Evolutionary conservation across 345 rosid genomes (phyloP), one percentile per base, ranked within the genome.

Genomic region (sweet orange (Citrus sinensis)): DNA sequence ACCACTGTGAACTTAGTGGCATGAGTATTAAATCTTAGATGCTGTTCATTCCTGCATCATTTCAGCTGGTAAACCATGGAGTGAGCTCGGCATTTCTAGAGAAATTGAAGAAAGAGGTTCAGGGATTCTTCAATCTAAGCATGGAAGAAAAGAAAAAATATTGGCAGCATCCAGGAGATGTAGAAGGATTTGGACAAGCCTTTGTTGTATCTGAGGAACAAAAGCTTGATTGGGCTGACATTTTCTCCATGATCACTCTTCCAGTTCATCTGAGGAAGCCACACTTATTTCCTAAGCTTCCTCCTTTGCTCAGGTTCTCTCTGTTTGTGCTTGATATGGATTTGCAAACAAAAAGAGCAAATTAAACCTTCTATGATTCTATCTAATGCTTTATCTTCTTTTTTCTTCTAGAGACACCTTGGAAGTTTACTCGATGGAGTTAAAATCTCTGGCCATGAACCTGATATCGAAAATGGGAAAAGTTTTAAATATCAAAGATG

Each of bases 121-220:
- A 76, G 22, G 82, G 73, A 6, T 83, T 83, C 70, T 83, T 83
- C 78, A 72, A 72, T 51, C 82, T 83, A 11, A 80, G 80, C 39
- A 59, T 79, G 75, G 85, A 79, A 35, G 85, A 79, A 34, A 82
- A 76, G 78, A 46, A 79, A 72, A 83, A 54, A n/a, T 79, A 40
- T 11, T 76, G 78, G 80, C 82, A 79, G 35, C 8, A 20, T 59
- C 82, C 82, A 4, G 85, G 76, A 27, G 82, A 79, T 10, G 29
- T 76, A 9, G 82, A 83, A 56, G 85, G 85, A n/a, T 83, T 79
- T 61, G 85, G 85, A 46, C 51, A 46, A 46, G 51, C 51, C 51
- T 46, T 46, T 46, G 51, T 46, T 46, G 51, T 46, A 3, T 46
- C 51, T 46, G 51, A 46, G 51, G 51, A 46, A 3, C 51, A 46